phyloP scores from a whole-genome alignment of 192 early-diverging fungal species.

The Gorgonomyces haynaldii region DNA sequence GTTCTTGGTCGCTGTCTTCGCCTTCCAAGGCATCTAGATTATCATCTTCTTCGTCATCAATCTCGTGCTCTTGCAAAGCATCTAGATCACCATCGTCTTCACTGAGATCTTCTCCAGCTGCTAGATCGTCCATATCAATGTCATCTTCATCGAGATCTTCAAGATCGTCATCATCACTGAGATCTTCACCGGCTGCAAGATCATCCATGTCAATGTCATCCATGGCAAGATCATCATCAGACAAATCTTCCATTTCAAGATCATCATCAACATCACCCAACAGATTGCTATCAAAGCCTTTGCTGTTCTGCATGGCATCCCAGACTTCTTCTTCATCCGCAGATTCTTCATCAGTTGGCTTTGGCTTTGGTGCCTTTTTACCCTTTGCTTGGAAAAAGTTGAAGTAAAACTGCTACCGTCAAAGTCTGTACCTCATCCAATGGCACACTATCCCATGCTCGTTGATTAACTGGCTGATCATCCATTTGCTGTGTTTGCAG shows the following conservation, averaged over 20 bases:
- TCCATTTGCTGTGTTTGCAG: slow-evolving; percentile 21
- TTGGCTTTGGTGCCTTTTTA: slow-evolving; percentile 11
- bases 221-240: slow-evolving; percentile 9
- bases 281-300: slow-evolving; percentile 29
- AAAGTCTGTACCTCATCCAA: slow-evolving; percentile 51
- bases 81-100: slow-evolving; percentile 16
- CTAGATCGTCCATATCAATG: neutral
- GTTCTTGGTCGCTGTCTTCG: neutral
- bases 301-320: slow-evolving; percentile 67
- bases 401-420: slow-evolving; percentile 55
- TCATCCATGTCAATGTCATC: slow-evolving; percentile 5
- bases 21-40: slow-evolving; percentile 10
- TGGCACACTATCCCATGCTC: slow-evolving; percentile 53
- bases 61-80: slow-evolving; percentile 10
- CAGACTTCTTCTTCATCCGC: slow-evolving; percentile 79
- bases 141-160: slow-evolving; percentile 26
- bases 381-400: slow-evolving; percentile 61
- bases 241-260: slow-evolving; percentile 26
- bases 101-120: slow-evolving; percentile 11
- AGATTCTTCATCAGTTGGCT: slow-evolving; percentile 29
- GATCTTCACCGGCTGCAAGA: neutral
- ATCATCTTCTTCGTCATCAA: slow-evolving; percentile 14
- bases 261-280: slow-evolving; percentile 43
- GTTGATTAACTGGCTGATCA: slow-evolving; percentile 56
- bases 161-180: slow-evolving; percentile 5